Evolutionary conservation across 768 basidiomycete genomes (phyloP).

Genomic region (Termitomyces sp.): DNA sequence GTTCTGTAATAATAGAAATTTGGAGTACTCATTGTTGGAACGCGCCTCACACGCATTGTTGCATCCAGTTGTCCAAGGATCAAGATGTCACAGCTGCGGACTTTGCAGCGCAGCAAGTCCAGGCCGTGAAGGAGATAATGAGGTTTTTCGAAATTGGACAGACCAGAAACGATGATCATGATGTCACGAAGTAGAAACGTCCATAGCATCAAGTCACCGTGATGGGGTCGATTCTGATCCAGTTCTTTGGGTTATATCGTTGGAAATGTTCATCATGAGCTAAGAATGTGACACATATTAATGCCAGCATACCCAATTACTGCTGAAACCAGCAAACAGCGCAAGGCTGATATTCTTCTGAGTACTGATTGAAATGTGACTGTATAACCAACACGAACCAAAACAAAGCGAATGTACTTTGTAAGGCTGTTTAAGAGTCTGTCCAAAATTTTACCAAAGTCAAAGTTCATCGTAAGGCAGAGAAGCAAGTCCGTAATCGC

Average conservation of each 20-base stretch:
- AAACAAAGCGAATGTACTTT: neutral
- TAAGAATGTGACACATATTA: neutral
- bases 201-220: too few species aligned
- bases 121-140: too few species aligned
- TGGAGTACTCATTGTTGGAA: neutral
- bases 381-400: neutral
- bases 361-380: neutral
- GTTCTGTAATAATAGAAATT: neutral
- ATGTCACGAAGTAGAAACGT: too few species aligned
- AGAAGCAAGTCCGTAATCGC: too few species aligned
- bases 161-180: too few species aligned
- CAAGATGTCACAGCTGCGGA: neutral
- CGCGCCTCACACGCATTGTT: neutral
- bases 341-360: too few species aligned
- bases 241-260: too few species aligned
- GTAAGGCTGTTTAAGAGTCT: neutral
- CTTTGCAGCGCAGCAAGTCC: neutral
- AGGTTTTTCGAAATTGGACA: too few species aligned
- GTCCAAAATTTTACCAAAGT: neutral
- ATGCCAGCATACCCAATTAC: neutral
- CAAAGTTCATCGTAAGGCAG: neutral
- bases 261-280: neutral
- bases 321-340: neutral
- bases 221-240: too few species aligned
- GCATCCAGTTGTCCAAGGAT: neutral